Percentiles rank a stretch among this genome's conserved stretches.
Conservation (phyloP, 805 yeast species). For the Priceomyces castillae region DNA sequence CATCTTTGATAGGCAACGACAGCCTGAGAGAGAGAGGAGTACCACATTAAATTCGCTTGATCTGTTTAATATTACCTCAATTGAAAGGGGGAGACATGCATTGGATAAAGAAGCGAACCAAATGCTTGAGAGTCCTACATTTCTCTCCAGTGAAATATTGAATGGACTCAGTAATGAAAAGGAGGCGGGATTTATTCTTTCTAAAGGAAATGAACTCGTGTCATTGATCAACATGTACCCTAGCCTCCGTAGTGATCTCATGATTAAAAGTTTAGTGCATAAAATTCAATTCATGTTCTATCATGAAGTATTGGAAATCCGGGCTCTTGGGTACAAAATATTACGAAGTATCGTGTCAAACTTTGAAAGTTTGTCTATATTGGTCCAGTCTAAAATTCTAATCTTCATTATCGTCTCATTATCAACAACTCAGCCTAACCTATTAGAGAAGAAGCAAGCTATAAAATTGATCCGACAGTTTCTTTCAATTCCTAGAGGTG, state of each 20-base stretch:
- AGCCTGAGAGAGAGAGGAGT: constrained; percentile 3
- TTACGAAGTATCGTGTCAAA: constrained; percentile 62
- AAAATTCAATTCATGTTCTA: constrained; percentile 60
- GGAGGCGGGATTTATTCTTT: constrained; percentile 50
- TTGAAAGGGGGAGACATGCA: constrained; percentile 2
- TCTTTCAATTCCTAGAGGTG: constrained; percentile 51
- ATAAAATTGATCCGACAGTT: constrained; percentile 65
- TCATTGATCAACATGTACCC: constrained; percentile 55
- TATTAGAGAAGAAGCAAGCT: constrained; percentile 73
- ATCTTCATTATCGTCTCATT: constrained; percentile 62
- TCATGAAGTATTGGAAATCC: constrained; percentile 56
- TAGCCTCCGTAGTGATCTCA: constrained; percentile 60
- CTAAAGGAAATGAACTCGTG: constrained; percentile 66
- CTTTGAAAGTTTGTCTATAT: constrained; percentile 49
- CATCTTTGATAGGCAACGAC: not conserved
- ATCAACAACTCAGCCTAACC: constrained; percentile 52
- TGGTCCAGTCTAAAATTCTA: constrained; percentile 58
- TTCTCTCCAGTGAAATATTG: constrained; percentile 61
- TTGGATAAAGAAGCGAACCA: constrained; percentile 1
- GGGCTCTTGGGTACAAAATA: constrained; percentile 74
- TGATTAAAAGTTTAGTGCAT: constrained; percentile 52
- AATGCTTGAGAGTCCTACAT: constrained; percentile 38
- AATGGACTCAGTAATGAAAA: constrained; percentile 51
- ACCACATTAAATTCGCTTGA: constrained; percentile 11
- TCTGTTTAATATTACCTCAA: constrained; percentile 8